Base-by-base conservation (phyloP, 495 filamentous ascomycete species). In the Hypoxylon trugodes region DNA sequence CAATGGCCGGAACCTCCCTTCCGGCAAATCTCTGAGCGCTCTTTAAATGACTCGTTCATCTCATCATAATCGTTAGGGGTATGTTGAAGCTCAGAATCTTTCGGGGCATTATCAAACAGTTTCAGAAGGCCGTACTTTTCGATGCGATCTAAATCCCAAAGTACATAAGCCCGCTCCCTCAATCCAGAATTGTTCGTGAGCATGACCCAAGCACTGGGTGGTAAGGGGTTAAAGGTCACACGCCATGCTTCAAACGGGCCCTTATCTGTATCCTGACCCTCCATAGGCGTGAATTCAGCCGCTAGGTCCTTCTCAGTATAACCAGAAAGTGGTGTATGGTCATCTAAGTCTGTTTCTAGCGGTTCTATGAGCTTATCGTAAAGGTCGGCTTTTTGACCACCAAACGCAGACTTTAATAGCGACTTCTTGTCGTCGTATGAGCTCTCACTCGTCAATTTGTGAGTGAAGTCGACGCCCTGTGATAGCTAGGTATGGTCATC, bases 181-280 rank as follows among this genome's bases (percentile, higher is more conserved):
- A 59, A 59, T 41, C 45, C 43, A 49, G 25, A 59, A 49, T 42
- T 59, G 24, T 59, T 42, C 41, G 35, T 35, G 42, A 59, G 43
- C 43, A 59, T 49, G 33, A 42, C 43, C 55, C 55, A 59, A 18
- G 55, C 43, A 42, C 22, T 40, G 24, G 32, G 33, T 40, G 43
- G 45, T 1, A 2, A 49, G 43, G 16, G 22, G 55, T 59, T 49
- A 36, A 59, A 59, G 55, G 33, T 45, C 45, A 59, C 43, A 59
- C 55, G 55, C 55, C 55, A 59, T 59, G 55, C 55, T 59, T 59
- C 43, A 48, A 59, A 59, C 49, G 55, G 43, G 33, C 55, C 55
- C 43, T 49, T 59, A 42, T 59, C 43, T 41, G 43, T 49, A 26
- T 59, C 45, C 43, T 32, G 55, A 12, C 55, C 49, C 41, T 59